These are phyloP conservation scores for Penicillium sp. DNA, from an alignment of 2,329 filamentous ascomycete genomes.

Conservation along the genomic window DNA sequence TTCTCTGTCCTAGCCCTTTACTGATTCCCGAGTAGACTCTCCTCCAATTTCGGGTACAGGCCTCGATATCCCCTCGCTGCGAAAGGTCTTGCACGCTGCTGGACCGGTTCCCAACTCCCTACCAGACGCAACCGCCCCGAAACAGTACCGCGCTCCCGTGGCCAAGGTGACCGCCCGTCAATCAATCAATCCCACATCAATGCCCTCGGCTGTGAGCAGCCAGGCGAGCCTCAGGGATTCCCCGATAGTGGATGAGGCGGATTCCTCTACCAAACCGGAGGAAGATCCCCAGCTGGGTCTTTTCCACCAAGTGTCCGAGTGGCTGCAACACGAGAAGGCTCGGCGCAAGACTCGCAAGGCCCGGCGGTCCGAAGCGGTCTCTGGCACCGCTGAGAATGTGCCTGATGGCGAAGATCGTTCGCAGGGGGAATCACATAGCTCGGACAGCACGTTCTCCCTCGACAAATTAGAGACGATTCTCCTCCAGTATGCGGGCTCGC, in stretches of 20 bases:
- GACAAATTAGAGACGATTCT: slow-evolving; percentile 76
- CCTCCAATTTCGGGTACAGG: slow-evolving; percentile 28
- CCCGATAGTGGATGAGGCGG: slow-evolving; percentile 26
- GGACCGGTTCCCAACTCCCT: slow-evolving; percentile 16
- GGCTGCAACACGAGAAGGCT: slow-evolving; percentile 75
- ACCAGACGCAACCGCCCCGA: slow-evolving; percentile 23
- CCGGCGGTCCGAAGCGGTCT: slow-evolving; percentile 41
- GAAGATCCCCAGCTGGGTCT: slow-evolving; percentile 46
- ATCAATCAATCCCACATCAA: slow-evolving; percentile 17
- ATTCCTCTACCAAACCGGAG: slow-evolving; percentile 24
- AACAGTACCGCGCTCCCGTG: slow-evolving; percentile 30
- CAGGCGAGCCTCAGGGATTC: slow-evolving; percentile 30
- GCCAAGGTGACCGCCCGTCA: slow-evolving; percentile 31
- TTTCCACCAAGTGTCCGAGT: slow-evolving; percentile 72
- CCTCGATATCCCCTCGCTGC: slow-evolving; percentile 25
- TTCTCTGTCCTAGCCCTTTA: slow-evolving; percentile 6
- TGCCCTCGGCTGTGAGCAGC: slow-evolving; percentile 28
- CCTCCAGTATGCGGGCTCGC: slow-evolving; percentile 38
- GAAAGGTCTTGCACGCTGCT: slow-evolving; percentile 22
- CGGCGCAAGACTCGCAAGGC: slow-evolving; percentile 60
- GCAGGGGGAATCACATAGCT: slow-evolving; percentile 43
- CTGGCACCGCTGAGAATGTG: slow-evolving; percentile 38
- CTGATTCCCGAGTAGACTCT: slow-evolving; percentile 28
- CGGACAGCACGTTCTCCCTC: slow-evolving; percentile 69
- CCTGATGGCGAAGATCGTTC: slow-evolving; percentile 35